phyloP scores from a whole-genome alignment of 768 basidiomycete genomes.

The Crucibulum laeve region DNA sequence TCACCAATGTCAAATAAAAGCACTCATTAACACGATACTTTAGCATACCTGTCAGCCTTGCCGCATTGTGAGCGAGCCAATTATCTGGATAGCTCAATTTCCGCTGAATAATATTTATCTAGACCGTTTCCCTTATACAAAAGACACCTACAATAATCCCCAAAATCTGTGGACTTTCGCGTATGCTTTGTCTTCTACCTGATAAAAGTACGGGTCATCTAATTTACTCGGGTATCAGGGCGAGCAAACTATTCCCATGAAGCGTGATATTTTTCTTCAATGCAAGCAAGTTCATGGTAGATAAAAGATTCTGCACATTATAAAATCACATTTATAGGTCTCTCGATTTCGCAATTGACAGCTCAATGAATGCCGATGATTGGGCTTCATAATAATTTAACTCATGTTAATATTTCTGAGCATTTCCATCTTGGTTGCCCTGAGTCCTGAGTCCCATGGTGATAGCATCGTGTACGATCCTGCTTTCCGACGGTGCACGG shows the following conservation, averaged over 20 bases:
- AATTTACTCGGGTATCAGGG: not conserved
- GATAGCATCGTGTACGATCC: too few relatives aligned
- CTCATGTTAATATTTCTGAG: too few relatives aligned
- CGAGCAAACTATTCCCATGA: conserved; percentile 7
- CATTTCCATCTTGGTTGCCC: too few relatives aligned
- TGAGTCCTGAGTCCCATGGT: too few relatives aligned
- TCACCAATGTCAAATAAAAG: not conserved
- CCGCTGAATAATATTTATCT: not conserved
- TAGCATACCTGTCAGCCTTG: conserved; percentile 40
- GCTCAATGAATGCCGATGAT: too few relatives aligned
- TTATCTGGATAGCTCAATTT: not conserved
- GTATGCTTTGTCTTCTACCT: conserved; percentile 26
- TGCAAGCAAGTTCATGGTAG: conserved; percentile 3
- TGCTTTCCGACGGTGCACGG: too few relatives aligned
- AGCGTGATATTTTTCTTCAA: not conserved
- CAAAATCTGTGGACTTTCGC: conserved; percentile 56
- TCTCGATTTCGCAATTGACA: too few relatives aligned
- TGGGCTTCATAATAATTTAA: too few relatives aligned
- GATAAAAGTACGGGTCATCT: too few relatives aligned
- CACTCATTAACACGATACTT: not conserved
- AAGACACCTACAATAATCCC: conserved; percentile 60
- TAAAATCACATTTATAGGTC: too few relatives aligned
- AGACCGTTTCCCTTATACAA: conserved; percentile 61
- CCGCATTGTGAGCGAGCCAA: conserved; percentile 21
- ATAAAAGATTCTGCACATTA: too few relatives aligned